phyloP scores from a whole-genome alignment of 805 yeast species.

The Nakazawaea sp. region DNA sequence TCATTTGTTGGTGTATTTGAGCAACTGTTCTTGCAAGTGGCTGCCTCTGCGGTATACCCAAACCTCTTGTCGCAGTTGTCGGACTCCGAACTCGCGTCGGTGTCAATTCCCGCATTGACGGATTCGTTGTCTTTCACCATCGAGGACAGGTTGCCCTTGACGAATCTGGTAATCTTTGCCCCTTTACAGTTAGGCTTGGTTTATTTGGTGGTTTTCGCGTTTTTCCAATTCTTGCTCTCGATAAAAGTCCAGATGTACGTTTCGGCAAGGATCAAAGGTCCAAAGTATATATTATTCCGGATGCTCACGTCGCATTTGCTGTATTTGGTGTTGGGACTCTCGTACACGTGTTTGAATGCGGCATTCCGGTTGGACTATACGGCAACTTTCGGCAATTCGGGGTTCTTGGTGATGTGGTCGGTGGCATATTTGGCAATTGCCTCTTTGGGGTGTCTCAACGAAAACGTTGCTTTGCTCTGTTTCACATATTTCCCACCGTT shows the following conservation, averaged over 20 bases:
- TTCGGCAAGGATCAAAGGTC: conserved; percentile 35
- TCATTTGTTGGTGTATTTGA: conserved; percentile 36
- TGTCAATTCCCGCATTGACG: conserved; percentile 13
- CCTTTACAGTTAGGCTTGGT: conserved; percentile 74
- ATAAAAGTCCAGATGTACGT: conserved; percentile 43
- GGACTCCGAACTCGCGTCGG: not conserved
- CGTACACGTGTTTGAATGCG: conserved; percentile 52
- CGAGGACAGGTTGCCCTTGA: conserved; percentile 44
- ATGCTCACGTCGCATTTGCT: conserved; percentile 40
- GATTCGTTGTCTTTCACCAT: conserved; percentile 27
- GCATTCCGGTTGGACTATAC: conserved; percentile 63
- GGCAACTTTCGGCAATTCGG: conserved; percentile 53
- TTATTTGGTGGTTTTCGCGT: conserved; percentile 63
- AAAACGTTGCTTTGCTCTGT: conserved; percentile 48
- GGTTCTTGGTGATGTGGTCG: conserved; percentile 73
- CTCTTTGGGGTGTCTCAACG: conserved; percentile 72
- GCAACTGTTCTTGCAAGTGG: conserved; percentile 16
- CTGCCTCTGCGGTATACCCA: conserved; percentile 3
- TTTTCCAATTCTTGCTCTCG: conserved; percentile 64
- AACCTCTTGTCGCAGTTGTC: not conserved
- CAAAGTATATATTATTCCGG: conserved; percentile 47
- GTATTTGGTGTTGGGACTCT: conserved; percentile 51
- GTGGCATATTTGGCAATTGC: conserved; percentile 58
- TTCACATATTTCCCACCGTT: conserved; percentile 53
- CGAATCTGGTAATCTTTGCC: conserved; percentile 46